These are phyloP conservation scores for Cryptosporidium felis DNA, from an alignment of 169 alveolate genomes.

Conservation along the genomic window DNA sequence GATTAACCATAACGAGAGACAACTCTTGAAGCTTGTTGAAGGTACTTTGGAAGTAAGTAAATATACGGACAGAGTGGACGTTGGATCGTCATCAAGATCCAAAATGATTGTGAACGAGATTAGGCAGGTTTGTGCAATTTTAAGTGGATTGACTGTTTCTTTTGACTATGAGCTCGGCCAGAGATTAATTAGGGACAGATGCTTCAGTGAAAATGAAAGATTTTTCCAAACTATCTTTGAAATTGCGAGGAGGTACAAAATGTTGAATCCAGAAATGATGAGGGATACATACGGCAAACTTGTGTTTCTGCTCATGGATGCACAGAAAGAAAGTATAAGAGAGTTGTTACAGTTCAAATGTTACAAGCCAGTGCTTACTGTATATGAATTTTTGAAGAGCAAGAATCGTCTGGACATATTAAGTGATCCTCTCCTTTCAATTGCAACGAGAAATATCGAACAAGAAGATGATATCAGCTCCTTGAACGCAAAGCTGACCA, in stretches of 20 bases:
- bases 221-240: slow-evolving; percentile 88
- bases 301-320: slow-evolving; percentile 89
- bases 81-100: slow-evolving; percentile 81
- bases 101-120: slow-evolving; percentile 81
- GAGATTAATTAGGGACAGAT: slow-evolving; percentile 81
- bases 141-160: slow-evolving; percentile 89
- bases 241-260: slow-evolving; percentile 89
- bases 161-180: slow-evolving; percentile 90
- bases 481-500: slow-evolving; percentile 35
- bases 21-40: slow-evolving; percentile 84
- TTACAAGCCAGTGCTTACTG: slow-evolving; percentile 84
- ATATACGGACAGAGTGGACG: slow-evolving; percentile 88
- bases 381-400: slow-evolving; percentile 79
- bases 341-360: slow-evolving; percentile 85
- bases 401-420: slow-evolving; percentile 84
- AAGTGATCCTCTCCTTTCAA: slow-evolving; percentile 82
- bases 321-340: slow-evolving; percentile 83
- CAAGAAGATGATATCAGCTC: slow-evolving; percentile 1
- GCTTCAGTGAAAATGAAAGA: slow-evolving; percentile 80
- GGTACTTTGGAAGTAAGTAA: slow-evolving; percentile 88
- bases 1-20: slow-evolving; percentile 81
- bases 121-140: slow-evolving; percentile 86
- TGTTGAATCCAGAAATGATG: slow-evolving; percentile 91
- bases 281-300: slow-evolving; percentile 88
- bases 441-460: slow-evolving; percentile 84